Percentiles rank a stretch among this genome's conserved stretches.
These are phyloP conservation scores for Alternaria gaisen DNA, from an alignment of 2,329 filamentous ascomycete species.

Conservation along the genomic window DNA sequence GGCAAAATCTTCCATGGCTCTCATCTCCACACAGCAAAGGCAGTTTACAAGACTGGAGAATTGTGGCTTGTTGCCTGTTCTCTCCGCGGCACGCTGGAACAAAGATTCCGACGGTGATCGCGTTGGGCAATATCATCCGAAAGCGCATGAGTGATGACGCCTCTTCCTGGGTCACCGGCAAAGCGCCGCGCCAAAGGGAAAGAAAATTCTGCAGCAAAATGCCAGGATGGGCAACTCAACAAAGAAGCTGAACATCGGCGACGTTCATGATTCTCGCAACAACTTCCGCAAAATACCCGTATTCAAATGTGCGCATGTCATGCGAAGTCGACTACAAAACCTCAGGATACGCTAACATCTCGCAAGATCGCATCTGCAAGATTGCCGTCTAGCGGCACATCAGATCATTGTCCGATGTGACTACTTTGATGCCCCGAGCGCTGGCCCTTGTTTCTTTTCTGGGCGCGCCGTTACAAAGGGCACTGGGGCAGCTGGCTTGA, in stretches of 20 bases:
- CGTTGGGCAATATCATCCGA: slow-evolving; percentile 16
- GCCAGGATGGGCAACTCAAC: slow-evolving; percentile 16
- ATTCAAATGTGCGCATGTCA: not conserved
- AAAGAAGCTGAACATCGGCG: slow-evolving; percentile 9
- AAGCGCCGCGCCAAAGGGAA: slow-evolving; percentile 15
- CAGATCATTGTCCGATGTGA: slow-evolving; percentile 30
- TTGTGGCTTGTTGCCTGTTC: not conserved
- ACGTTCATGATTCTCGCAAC: not conserved
- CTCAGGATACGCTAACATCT: slow-evolving; percentile 31
- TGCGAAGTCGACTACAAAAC: slow-evolving; percentile 6
- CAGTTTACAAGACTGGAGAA: not conserved
- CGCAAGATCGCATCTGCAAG: slow-evolving; percentile 30
- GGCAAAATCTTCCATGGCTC: not conserved
- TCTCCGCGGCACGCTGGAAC: slow-evolving; percentile 1
- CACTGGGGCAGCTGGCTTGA: slow-evolving; percentile 22
- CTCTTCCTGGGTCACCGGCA: slow-evolving; percentile 10
- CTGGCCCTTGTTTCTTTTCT: slow-evolving; percentile 18
- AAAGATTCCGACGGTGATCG: slow-evolving; percentile 4
- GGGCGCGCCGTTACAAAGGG: slow-evolving; percentile 23
- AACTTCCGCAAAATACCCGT: not conserved
- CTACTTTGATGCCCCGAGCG: slow-evolving; percentile 17
- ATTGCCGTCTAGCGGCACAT: slow-evolving; percentile 39
- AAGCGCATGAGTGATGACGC: slow-evolving; percentile 15
- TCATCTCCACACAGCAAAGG: not conserved
- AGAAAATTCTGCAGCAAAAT: slow-evolving; percentile 13